Evolutionary conservation across 2,329 filamentous ascomycete species (phyloP).

Genomic region (Exophiala viscosa): DNA sequence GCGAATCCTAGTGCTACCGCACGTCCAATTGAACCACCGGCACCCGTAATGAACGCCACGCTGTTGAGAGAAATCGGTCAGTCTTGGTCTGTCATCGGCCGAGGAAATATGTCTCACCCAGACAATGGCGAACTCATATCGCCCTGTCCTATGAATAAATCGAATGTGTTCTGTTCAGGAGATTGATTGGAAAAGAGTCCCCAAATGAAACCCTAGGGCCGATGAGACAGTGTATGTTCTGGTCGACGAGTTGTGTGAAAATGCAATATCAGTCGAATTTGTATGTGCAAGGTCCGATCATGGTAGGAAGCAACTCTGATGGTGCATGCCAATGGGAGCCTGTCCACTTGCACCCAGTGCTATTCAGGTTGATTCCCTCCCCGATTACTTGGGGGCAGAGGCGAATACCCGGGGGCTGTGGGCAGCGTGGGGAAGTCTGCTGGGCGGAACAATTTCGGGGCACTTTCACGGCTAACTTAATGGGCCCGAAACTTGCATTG

Average conservation of each 20-base stretch:
- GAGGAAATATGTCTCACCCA: neutral
- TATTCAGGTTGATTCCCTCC: too few relatives aligned
- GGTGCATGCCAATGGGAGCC: too few relatives aligned
- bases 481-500: neutral
- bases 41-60: slow-evolving; percentile 13
- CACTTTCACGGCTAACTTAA: neutral
- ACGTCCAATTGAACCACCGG: slow-evolving; percentile 8
- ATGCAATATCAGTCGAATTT: too few relatives aligned
- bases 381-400: too few relatives aligned
- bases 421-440: too few relatives aligned
- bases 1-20: slow-evolving; percentile 10
- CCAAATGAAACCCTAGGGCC: neutral
- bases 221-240: too few relatives aligned
- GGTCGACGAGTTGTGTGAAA: too few relatives aligned
- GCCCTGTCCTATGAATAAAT: neutral
- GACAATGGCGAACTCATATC: neutral
- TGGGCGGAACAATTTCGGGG: neutral
- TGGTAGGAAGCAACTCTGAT: too few relatives aligned
- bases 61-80: neutral
- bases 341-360: too few relatives aligned
- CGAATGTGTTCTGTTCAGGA: neutral
- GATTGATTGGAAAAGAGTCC: neutral
- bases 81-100: neutral
- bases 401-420: too few relatives aligned
- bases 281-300: too few relatives aligned